Conservation (phyloP, 83 land plant genomes). For the Picea abies region DNA sequence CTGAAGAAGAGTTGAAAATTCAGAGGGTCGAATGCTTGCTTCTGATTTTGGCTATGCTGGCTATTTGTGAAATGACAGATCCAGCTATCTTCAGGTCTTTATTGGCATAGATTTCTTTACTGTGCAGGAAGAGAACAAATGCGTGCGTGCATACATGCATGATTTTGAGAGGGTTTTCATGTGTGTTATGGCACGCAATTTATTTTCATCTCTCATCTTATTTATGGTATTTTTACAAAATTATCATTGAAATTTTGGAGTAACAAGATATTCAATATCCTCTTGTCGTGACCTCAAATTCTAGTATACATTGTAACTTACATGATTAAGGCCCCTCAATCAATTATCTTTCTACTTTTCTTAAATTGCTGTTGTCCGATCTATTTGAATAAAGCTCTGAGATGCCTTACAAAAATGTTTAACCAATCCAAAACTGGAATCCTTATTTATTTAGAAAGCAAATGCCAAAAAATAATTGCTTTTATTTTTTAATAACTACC, state of each 20-base stretch:
- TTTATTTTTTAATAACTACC: too few species aligned
- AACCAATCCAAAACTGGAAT: background rate
- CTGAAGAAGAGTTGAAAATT: too few species aligned
- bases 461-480: background rate
- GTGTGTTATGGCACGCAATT: background rate
- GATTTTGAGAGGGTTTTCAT: background rate
- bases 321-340: background rate
- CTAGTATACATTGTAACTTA: background rate
- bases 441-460: background rate
- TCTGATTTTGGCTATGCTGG: background rate
- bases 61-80: background rate
- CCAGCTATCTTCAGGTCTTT: background rate
- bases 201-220: background rate
- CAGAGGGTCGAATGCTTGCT: background rate
- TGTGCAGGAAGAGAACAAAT: background rate
- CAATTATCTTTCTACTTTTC: too few species aligned
- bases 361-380: too few species aligned
- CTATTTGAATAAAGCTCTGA: background rate
- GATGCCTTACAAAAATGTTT: background rate
- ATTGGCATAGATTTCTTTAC: background rate
- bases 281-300: background rate
- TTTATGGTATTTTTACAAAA: too few species aligned
- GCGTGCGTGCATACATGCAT: too few species aligned
- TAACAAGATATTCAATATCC: background rate
- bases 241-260: background rate